Evolutionary conservation across 768 basidiomycete species (phyloP), one percentile per base, ranked within the genome.

Genomic region (Pilatotrama ljubarskyi): DNA sequence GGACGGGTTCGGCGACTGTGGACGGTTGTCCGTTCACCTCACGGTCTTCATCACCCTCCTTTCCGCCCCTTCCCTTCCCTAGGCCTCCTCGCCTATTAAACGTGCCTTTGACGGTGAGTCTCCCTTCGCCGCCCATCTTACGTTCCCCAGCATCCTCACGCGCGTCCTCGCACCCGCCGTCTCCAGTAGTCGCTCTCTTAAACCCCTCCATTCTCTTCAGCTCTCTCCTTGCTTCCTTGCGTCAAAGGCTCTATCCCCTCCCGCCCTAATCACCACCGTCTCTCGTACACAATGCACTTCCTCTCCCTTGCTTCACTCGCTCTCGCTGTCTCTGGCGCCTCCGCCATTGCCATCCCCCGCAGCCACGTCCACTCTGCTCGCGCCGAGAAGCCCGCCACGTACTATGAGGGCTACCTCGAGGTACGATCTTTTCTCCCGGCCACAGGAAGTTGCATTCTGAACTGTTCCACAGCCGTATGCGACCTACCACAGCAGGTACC

Each of bases 401-500:
- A 70, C 61, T 46, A 57, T 49, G 51, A 57, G 38, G 63, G 66
- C 46, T 66, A 75, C 64, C 80, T 89, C 5, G 87, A 79, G 74
- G 79, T 76, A 41, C 9, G 64, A 60, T 1, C 24, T 22, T 29
- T 37, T 47, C 18, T 42, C 20, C 42, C 53, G 5, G 46, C 37
- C 51, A 36, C 9, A 3, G n/a, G n/a, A 11, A 2, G 47, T n/a
- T n/a, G 54, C 40, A 37, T 37, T 46, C 32, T 59, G 48, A 49
- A 41, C 40, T 61, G 46, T 36, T 50, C 55, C 50, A 24, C 55
- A 87, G 84, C 47, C 70, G 17, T 89, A 89, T 68, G 64, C 73
- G 40, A 64, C 52, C 15, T 88, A 90, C 75, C 85, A 89, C 75
- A 65, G 70, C 26, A 80, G 90, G 59, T 91, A 91, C 73, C 66